Evolutionary conservation across 768 basidiomycete species (phyloP).

Genomic region (Boletus sp.): DNA sequence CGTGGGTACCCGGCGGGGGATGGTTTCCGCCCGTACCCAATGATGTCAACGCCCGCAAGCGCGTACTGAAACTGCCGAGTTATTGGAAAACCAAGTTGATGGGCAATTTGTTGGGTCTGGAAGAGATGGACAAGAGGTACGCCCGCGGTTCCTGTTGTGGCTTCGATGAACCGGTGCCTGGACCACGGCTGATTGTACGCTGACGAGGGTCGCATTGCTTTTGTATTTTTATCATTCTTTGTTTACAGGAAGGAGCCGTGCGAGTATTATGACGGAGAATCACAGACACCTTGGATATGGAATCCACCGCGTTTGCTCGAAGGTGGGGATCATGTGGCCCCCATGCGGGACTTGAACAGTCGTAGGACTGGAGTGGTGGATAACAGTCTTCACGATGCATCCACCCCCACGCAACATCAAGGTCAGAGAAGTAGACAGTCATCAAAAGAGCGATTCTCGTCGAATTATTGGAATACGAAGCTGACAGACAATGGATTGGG

Average conservation of each 20-base stretch:
- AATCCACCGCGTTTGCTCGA: constrained; percentile 47
- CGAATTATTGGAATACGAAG: constrained; percentile 60
- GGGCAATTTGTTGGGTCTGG: constrained; percentile 64
- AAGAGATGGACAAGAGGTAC: constrained; percentile 61
- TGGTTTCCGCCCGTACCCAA: constrained; percentile 22
- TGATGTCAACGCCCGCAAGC: constrained; percentile 62
- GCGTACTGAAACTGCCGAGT: constrained; percentile 54
- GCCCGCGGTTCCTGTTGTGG: constrained; percentile 24
- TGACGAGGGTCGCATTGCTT: constrained; percentile 2
- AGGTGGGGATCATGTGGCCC: constrained; percentile 25
- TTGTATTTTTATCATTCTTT: no score
- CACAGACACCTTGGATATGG: constrained; percentile 76
- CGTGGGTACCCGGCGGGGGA: constrained; percentile 34
- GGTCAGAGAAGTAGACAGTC: constrained; percentile 15
- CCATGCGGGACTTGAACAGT: constrained; percentile 26
- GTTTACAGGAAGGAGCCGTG: constrained; percentile 26
- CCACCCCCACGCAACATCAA: constrained; percentile 24
- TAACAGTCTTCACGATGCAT: background rate
- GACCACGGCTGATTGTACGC: constrained; percentile 1
- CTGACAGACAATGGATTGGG: constrained; percentile 64
- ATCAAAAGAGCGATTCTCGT: constrained; percentile 32
- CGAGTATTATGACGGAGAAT: constrained; percentile 37
- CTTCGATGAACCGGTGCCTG: background rate
- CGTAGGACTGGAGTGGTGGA: constrained; percentile 27
- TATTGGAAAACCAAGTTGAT: constrained; percentile 59